Percentiles rank a stretch among this genome's conserved stretches.
phyloP scores from a whole-genome alignment of 2,329 filamentous ascomycete genomes.

The Acarospora socialis region DNA sequence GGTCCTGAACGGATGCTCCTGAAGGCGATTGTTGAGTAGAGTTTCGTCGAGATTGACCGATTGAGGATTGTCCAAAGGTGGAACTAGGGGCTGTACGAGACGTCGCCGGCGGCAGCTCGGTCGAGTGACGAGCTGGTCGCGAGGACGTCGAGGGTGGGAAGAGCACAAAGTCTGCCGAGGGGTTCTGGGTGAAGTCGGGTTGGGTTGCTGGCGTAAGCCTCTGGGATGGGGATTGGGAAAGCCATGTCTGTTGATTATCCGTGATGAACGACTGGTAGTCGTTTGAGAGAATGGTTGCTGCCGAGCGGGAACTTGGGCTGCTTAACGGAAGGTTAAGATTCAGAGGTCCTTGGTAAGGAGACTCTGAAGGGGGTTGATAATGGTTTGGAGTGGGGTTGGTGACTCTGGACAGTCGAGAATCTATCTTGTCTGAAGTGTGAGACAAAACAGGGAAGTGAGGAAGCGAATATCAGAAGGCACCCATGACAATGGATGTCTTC shows the following conservation, averaged over 20 bases:
- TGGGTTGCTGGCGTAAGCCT: constrained; percentile 26
- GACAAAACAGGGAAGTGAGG: constrained; percentile 23
- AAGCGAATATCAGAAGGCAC: constrained; percentile 24
- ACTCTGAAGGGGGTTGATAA: constrained; percentile 24
- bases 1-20: constrained; percentile 25
- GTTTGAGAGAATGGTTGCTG: constrained; percentile 25
- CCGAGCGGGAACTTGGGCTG: constrained; percentile 28
- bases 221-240: constrained; percentile 28
- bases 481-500: constrained; percentile 22
- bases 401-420: constrained; percentile 20
- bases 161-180: constrained; percentile 31
- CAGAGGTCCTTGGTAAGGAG: constrained; percentile 31
- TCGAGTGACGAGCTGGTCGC: constrained; percentile 21
- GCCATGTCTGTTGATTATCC: constrained; percentile 35
- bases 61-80: constrained; percentile 20
- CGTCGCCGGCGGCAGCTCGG: constrained; percentile 23
- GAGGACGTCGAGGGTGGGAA: constrained; percentile 22
- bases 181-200: constrained; percentile 17
- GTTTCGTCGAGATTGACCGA: constrained; percentile 21
- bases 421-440: constrained; percentile 28
- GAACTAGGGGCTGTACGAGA: constrained; percentile 26
- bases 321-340: constrained; percentile 29
- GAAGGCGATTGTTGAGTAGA: constrained; percentile 23
- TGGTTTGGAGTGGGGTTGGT: constrained; percentile 19
- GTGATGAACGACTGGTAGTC: constrained; percentile 34